phyloP scores from a whole-genome alignment of 495 filamentous ascomycete genomes.

The Neurospora sp. region DNA sequence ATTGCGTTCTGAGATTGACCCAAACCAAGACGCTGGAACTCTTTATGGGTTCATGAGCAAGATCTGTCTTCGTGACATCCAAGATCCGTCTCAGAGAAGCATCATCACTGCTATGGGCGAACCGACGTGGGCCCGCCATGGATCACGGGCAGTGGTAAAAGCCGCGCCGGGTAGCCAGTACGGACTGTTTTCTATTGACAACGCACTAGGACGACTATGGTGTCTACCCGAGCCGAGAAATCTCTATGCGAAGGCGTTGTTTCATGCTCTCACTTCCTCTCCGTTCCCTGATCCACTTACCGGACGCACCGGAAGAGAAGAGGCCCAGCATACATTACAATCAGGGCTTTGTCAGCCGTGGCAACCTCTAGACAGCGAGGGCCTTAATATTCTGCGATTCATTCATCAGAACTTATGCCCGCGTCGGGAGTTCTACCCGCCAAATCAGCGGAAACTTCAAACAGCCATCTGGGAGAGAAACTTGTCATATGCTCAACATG shows the following conservation, averaged over 20 bases:
- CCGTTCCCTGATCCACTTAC: conserved; percentile 1
- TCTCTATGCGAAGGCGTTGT: conserved; percentile 1
- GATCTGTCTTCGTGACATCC: neutral
- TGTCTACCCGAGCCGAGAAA: conserved; percentile 1
- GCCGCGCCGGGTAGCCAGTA: neutral
- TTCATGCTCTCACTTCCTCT: conserved; percentile 1
- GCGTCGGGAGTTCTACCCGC: conserved; percentile 1
- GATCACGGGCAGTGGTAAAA: neutral
- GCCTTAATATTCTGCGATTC: neutral
- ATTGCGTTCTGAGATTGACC: conserved; percentile 1
- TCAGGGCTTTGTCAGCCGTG: neutral
- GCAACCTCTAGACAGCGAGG: neutral
- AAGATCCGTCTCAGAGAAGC: neutral
- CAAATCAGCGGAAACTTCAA: neutral
- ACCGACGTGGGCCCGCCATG: neutral
- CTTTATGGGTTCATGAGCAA: neutral
- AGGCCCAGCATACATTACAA: neutral
- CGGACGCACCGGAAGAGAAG: conserved; percentile 1
- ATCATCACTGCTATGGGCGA: conserved; percentile 1
- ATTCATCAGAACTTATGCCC: neutral
- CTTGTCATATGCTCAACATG: conserved; percentile 1
- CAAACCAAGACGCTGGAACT: conserved; percentile 2
- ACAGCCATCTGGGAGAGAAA: neutral
- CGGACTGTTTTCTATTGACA: neutral
- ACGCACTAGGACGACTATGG: neutral